Evolutionary conservation across 371 early-diverging fungal genomes (phyloP), one percentile per base, ranked within the genome.

Genomic region (Rhizopus stolonifer): DNA sequence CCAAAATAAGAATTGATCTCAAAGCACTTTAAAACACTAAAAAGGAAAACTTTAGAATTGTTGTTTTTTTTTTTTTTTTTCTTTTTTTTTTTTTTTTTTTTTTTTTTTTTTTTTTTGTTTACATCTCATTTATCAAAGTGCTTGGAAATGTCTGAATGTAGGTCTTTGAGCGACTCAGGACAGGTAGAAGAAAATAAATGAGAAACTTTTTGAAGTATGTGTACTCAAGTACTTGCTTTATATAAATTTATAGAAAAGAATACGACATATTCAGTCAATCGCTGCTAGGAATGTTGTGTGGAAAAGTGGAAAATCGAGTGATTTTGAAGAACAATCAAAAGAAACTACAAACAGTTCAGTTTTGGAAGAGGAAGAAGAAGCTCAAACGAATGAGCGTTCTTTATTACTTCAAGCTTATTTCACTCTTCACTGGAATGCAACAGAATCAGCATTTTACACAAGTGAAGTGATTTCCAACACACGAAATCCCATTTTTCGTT

Each of bases 391-490:
- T 10, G 31, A 29, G 31, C 4, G 64, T 9, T 23, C 52, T 13
- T 66, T 69, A 1, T 36, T 77, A 23, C 42, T 77, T 7, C 71
- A 77, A 34, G 48, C 60, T 0, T 69, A 61, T 54, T 32, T 64
- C 4, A 71, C 73, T 0, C 52, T 77, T 6, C 65, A 67, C 13
- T 40, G 58, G 0, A 22, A 49, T 11, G 9, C 38, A 7, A 22
- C 56, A 1, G 65, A 63, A 19, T 40, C 65, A 4, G 49, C 60
- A 0, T 73, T 77, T 49, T 77, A 71, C 17, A 60, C 60, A 14
- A 73, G 69, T 49, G 73, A 72, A 42, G 69, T 64, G 24, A 71
- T 73, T 19, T 67, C 77, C 32, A 77, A 73, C 24, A 69, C 74
- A 1, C 54, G 55, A 10, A 73, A 73, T 42, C 77, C 77, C 0